Conservation (phyloP, 2,329 filamentous ascomycete genomes). For the Hypoxylon sp. region DNA sequence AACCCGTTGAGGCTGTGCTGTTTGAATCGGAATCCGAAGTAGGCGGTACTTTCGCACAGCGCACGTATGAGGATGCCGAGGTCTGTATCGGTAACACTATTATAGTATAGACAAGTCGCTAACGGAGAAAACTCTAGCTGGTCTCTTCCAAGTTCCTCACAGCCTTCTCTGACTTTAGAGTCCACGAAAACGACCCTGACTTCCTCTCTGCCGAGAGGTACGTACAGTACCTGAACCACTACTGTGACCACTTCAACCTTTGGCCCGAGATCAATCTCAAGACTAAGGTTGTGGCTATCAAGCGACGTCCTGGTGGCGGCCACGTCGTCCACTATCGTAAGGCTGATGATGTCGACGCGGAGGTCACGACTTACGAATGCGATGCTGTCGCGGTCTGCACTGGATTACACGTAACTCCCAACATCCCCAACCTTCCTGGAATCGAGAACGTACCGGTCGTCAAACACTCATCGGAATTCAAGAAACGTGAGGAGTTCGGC, state of each 20-base stretch:
- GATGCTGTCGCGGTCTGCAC: slow-evolving; percentile 63
- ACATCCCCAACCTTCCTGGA: slow-evolving; percentile 58
- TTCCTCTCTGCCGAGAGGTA: slow-evolving; percentile 60
- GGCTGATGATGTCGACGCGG: not conserved
- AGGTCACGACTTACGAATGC: slow-evolving; percentile 50
- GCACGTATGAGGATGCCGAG: slow-evolving; percentile 61
- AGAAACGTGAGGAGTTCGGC: slow-evolving; percentile 59
- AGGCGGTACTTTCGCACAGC: slow-evolving; percentile 51
- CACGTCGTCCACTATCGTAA: slow-evolving; percentile 40
- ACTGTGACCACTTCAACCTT: slow-evolving; percentile 25
- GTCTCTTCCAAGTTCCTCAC: slow-evolving; percentile 63
- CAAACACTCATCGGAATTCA: slow-evolving; percentile 61
- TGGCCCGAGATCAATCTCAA: slow-evolving; percentile 23
- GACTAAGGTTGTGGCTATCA: slow-evolving; percentile 51
- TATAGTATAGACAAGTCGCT: not conserved
- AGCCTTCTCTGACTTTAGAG: slow-evolving; percentile 61
- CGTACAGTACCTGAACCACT: slow-evolving; percentile 56
- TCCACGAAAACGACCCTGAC: slow-evolving; percentile 57
- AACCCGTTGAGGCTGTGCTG: slow-evolving; percentile 57
- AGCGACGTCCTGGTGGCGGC: slow-evolving; percentile 31
- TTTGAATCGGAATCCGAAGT: slow-evolving; percentile 26
- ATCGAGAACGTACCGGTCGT: slow-evolving; percentile 55
- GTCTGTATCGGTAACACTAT: slow-evolving; percentile 31
- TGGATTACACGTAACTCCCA: slow-evolving; percentile 59
- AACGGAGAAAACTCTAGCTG: slow-evolving; percentile 46